Percentiles rank a stretch among this genome's conserved stretches.
Conservation (phyloP, 805 yeast genomes). For the Millerozyma miso region DNA sequence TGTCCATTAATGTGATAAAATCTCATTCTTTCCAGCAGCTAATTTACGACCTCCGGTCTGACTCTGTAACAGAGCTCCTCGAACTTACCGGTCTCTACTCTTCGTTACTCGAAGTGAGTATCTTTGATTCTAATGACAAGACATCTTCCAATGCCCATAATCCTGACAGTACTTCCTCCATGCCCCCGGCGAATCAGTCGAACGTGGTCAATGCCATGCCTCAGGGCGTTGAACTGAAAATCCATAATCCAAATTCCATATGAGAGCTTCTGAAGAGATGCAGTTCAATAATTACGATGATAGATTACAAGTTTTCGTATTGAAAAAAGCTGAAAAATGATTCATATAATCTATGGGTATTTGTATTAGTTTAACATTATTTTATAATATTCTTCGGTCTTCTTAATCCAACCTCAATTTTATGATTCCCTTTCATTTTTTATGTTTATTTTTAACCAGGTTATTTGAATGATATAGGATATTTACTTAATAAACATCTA, state of each 20-base stretch:
- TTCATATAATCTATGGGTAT: no score
- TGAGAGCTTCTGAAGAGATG: background rate
- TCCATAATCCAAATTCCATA: conserved; percentile 3
- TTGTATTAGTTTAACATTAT: no score
- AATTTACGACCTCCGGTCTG: conserved; percentile 46
- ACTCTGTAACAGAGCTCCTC: conserved; percentile 41
- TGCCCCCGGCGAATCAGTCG: conserved; percentile 19
- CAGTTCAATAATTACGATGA: background rate
- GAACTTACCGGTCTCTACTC: conserved; percentile 44
- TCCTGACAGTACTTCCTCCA: conserved; percentile 5
- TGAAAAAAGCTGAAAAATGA: no score
- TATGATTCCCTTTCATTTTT: no score
- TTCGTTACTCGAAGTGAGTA: conserved; percentile 42
- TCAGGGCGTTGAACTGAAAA: conserved; percentile 16
- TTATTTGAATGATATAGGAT: background rate
- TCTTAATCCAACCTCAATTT: no score
- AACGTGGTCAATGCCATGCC: conserved; percentile 20
- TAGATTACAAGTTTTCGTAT: background rate
- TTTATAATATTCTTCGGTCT: no score
- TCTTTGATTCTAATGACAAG: conserved; percentile 16
- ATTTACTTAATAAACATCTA: no score
- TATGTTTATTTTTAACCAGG: no score
- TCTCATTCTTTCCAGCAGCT: conserved; percentile 50
- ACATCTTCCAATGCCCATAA: conserved; percentile 5
- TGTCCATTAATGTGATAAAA: conserved; percentile 45